phyloP scores from a whole-genome alignment of 2,329 filamentous ascomycete genomes.

The Colletotrichum sp. region DNA sequence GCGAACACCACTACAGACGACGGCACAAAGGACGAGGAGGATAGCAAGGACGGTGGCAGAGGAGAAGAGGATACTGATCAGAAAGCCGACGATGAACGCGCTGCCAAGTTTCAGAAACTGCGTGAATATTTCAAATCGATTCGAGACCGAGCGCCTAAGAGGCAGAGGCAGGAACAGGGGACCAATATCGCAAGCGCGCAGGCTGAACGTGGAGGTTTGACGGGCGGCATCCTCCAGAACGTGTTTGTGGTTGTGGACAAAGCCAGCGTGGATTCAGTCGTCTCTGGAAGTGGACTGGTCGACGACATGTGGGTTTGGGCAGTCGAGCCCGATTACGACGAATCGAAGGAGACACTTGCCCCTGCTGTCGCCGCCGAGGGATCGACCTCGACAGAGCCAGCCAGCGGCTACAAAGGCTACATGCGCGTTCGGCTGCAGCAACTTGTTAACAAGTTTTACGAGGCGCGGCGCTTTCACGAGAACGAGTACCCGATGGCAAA shows the following conservation, averaged over 20 bases:
- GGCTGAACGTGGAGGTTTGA: not conserved
- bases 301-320: conserved; percentile 6
- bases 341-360: not conserved
- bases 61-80: not conserved
- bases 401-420: not conserved
- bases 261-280: not conserved
- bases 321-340: not conserved
- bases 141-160: not conserved
- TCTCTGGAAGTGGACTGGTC: not conserved
- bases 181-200: not conserved
- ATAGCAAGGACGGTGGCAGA: not conserved
- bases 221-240: not conserved
- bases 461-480: not conserved
- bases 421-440: not conserved
- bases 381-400: not conserved
- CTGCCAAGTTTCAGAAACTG: not conserved
- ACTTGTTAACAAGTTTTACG: not conserved
- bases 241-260: not conserved
- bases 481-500: not conserved
- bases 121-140: not conserved
- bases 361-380: not conserved
- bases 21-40: not conserved
- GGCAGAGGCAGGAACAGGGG: not conserved
- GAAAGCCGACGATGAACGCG: not conserved
- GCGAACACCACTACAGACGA: not conserved